Conservation (phyloP, 805 yeast genomes). For the Saturnispora quitensis region DNA sequence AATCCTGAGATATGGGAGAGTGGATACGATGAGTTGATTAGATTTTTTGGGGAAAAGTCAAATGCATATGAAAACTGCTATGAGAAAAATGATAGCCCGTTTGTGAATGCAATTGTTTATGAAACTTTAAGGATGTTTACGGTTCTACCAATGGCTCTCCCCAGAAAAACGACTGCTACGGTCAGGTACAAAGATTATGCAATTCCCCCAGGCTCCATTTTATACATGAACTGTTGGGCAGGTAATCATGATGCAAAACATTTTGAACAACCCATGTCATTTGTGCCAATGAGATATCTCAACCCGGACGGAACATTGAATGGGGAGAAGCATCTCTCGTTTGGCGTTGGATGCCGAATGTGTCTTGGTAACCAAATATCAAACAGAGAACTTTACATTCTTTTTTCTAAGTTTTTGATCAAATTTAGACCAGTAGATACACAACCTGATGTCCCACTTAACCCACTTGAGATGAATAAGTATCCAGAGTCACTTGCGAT, state of each 20-base stretch:
- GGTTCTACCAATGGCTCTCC: conserved; percentile 59
- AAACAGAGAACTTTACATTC: conserved; percentile 51
- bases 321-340: conserved; percentile 36
- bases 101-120: conserved; percentile 46
- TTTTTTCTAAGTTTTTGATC: conserved; percentile 44
- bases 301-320: conserved; percentile 13
- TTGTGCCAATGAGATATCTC: conserved; percentile 48
- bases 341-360: conserved; percentile 67
- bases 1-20: conserved; percentile 32
- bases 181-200: conserved; percentile 31
- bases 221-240: conserved; percentile 61
- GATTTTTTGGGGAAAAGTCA: conserved; percentile 21
- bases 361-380: conserved; percentile 66
- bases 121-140: conserved; percentile 57
- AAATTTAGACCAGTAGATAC: conserved; percentile 23
- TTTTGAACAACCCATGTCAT: conserved; percentile 37
- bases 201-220: conserved; percentile 48
- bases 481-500: conserved; percentile 53
- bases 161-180: conserved; percentile 48
- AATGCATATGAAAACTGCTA: conserved; percentile 21
- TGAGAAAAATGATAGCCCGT: conserved; percentile 32
- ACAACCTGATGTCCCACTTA: conserved; percentile 30
- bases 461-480: conserved; percentile 43
- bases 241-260: conserved; percentile 52
- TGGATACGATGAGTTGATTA: conserved; percentile 35